Evolutionary conservation across 2,329 filamentous ascomycete genomes (phyloP), one percentile per base, ranked within the genome.

Genomic region (Xylaria sp.): DNA sequence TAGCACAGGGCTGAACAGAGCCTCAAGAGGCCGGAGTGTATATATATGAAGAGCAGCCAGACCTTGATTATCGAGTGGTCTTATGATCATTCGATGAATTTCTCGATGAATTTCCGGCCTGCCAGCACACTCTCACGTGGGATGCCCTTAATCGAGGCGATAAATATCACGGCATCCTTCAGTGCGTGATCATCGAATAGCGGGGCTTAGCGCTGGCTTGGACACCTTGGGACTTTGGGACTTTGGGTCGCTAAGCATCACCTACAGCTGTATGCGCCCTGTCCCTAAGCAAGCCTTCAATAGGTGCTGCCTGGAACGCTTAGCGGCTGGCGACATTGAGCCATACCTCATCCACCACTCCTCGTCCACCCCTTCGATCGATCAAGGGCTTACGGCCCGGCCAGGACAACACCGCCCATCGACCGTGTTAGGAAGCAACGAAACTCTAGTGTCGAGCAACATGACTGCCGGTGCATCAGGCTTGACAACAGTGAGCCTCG

Each of bases 21-120:
- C 58, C 63, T 67, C 60, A 64, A 64, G 39, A 48, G 18, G 28
- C 52, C 39, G 25, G 8, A 25, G 50, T 39, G 56, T 63, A 70
- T 69, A 70, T 69, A 71, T 71, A 71, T 69, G 51, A 63, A 61
- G 46, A 57, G 65, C 56, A 63, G 48, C 59, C 69, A 28, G 44
- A 34, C 66, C 65, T 66, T 41, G 46, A 63, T 52, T 37, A 60
- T 34, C n/a, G 66, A 61, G 13, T 66, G 62, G 60, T 28, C 63
- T 71, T 41, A 69, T 69, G 18, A 69, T 69, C 63, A 51, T 69
- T 71, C 66, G 66, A 69, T 44, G 9, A 46, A 32, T 66, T 59
- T 56, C 28, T 71, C 66, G 66, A 69, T 44, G 9, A 46, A 32
- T 66, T 59, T 56, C 28, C 51, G 25, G 25, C 41, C 23, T 23